Conservation (phyloP, 352 stramenopile genomes). For the Globisporangium carolinianum region DNA sequence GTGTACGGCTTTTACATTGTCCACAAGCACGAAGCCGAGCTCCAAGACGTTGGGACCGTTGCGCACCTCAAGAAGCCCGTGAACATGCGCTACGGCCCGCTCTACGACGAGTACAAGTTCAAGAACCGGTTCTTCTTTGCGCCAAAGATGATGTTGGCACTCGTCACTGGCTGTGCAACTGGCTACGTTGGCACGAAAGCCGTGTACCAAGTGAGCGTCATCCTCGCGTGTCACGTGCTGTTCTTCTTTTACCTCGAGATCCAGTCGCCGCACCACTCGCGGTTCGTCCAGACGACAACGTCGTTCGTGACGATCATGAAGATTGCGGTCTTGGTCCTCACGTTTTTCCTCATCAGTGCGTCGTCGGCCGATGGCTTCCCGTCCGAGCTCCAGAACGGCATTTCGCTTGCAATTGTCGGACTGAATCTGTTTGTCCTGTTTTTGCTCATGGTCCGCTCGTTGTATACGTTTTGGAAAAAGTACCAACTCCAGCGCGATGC, state of each 20-base stretch:
- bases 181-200: conserved; percentile 47
- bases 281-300: conserved; percentile 66
- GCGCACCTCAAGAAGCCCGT: conserved; percentile 79
- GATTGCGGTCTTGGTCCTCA: conserved; percentile 63
- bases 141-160: conserved; percentile 66
- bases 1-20: conserved; percentile 72
- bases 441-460: conserved; percentile 53
- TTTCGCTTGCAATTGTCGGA: conserved; percentile 59
- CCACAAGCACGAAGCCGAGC: conserved; percentile 63
- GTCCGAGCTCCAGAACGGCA: conserved; percentile 53
- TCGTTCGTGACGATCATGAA: conserved; percentile 77
- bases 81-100: conserved; percentile 69
- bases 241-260: conserved; percentile 77
- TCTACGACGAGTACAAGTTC: conserved; percentile 88
- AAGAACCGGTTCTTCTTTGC: conserved; percentile 84
- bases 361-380: conserved; percentile 48
- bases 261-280: conserved; percentile 57
- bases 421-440: conserved; percentile 65
- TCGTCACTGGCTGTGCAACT: conserved; percentile 51
- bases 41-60: conserved; percentile 68
- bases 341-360: conserved; percentile 64
- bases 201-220: conserved; percentile 42
- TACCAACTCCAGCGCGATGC: conserved; percentile 58
- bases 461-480: conserved; percentile 74
- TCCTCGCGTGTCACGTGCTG: conserved; percentile 47